Evolutionary conservation across 2,329 filamentous ascomycete genomes (phyloP).

Genomic region (Diplodia mutila): DNA sequence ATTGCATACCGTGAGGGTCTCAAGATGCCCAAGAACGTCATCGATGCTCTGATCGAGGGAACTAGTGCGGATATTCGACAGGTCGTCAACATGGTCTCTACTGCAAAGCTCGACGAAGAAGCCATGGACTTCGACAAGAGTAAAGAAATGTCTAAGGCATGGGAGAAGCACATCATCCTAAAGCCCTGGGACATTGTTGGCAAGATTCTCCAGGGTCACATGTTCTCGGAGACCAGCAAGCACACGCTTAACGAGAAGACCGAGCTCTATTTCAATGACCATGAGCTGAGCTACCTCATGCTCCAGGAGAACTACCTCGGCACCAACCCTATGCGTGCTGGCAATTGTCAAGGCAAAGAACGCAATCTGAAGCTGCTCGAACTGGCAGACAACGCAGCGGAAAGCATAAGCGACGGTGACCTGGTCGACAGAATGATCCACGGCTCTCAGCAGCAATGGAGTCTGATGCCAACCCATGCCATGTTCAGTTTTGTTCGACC

Average conservation of each 20-base stretch:
- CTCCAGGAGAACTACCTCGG: constrained; percentile 96
- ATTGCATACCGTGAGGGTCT: constrained; percentile 91
- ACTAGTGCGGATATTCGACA: constrained; percentile 95
- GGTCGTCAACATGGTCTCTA: constrained; percentile 98
- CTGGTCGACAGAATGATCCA: constrained; percentile 98
- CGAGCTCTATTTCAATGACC: constrained; percentile 98
- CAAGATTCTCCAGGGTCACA: constrained; percentile 85
- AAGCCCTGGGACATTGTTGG: constrained; percentile 98
- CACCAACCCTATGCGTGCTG: constrained; percentile 72
- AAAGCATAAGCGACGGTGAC: constrained; percentile 97
- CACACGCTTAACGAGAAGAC: constrained; percentile 95
- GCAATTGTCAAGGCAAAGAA: constrained; percentile 67
- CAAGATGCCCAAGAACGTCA: constrained; percentile 78
- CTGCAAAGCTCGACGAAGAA: constrained; percentile 83
- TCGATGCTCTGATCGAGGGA: constrained; percentile 93
- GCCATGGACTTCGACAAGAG: constrained; percentile 82
- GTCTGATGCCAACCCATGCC: constrained; percentile 93
- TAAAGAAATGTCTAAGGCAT: constrained; percentile 94
- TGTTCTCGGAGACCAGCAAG: constrained; percentile 83
- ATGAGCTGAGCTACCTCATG: constrained; percentile 97
- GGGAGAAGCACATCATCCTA: constrained; percentile 95
- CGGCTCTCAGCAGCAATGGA: constrained; percentile 97
- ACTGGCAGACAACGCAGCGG: constrained; percentile 82
- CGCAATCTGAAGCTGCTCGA: constrained; percentile 82
- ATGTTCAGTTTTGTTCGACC: constrained; percentile 94